phyloP scores from a whole-genome alignment of 1,284 basidiomycete species.

The Moesziomyces sp. region DNA sequence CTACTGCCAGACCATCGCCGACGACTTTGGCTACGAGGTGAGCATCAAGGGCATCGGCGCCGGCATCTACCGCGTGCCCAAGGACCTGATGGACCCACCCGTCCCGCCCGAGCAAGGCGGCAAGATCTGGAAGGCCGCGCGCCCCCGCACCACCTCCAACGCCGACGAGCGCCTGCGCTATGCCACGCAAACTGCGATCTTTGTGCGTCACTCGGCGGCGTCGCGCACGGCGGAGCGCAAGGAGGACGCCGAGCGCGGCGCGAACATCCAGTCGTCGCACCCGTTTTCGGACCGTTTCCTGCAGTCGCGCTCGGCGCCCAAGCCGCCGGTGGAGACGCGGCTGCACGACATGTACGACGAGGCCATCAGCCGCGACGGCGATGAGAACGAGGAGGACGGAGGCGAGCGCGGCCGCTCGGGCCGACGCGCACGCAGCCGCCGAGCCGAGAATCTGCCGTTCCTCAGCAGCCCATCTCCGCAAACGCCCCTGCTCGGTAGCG shows the following conservation, averaged over 20 bases:
- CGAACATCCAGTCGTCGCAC: conserved; percentile 20
- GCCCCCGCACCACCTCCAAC: conserved; percentile 37
- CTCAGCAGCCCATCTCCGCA: conserved; percentile 43
- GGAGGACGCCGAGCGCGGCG: background rate
- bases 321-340: conserved; percentile 26
- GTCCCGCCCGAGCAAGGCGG: conserved; percentile 23
- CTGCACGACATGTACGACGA: conserved; percentile 44
- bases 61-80: conserved; percentile 38
- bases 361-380: conserved; percentile 22
- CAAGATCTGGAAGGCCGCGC: conserved; percentile 32
- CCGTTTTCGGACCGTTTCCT: conserved; percentile 42
- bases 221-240: conserved; percentile 12
- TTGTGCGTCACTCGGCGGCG: conserved; percentile 33
- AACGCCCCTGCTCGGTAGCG: conserved; percentile 12
- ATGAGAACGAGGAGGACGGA: conserved; percentile 35
- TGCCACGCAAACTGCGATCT: conserved; percentile 40
- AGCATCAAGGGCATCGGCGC: conserved; percentile 31
- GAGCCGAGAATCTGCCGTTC: conserved; percentile 48
- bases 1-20: conserved; percentile 77
- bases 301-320: conserved; percentile 26
- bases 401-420: conserved; percentile 29
- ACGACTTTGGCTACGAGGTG: conserved; percentile 80
- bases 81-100: conserved; percentile 31
- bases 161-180: conserved; percentile 33
- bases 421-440: conserved; percentile 46